Conservation (phyloP, 176 grass and related monocot species). For the Saccharum spontaneum region DNA sequence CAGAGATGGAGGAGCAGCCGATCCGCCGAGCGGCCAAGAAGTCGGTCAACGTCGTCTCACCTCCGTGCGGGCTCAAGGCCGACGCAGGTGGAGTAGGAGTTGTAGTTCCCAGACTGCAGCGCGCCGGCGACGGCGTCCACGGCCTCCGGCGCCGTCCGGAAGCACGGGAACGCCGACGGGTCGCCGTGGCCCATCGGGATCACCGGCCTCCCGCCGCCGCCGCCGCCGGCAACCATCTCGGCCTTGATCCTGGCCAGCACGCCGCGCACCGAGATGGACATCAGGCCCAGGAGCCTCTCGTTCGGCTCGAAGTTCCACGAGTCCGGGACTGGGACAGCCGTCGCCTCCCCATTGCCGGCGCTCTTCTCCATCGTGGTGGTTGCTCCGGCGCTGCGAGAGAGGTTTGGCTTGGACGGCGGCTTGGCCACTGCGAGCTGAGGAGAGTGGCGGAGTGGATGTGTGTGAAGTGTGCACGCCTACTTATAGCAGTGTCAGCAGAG, state of each 20-base stretch:
- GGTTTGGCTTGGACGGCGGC: too few species aligned
- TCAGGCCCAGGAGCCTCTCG: neutral
- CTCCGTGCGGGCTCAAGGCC: constrained; percentile 40
- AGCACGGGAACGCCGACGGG: constrained; percentile 61
- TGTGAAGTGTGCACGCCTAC: neutral
- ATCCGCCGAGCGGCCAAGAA: too few species aligned
- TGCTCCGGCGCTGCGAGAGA: too few species aligned
- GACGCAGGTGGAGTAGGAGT: constrained; percentile 39
- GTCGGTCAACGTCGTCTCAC: neutral
- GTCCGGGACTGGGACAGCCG: too few species aligned
- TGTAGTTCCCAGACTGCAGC: constrained; percentile 38
- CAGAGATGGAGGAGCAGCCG: too few species aligned
- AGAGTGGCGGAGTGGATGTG: neutral
- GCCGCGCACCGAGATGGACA: constrained; percentile 42
- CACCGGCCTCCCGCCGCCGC: neutral
- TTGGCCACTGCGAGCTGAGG: too few species aligned
- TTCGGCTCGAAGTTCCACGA: constrained; percentile 55
- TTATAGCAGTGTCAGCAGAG: neutral
- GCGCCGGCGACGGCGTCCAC: constrained; percentile 54
- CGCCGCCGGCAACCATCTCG: constrained; percentile 21
- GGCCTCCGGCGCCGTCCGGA: constrained; percentile 44
- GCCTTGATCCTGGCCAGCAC: constrained; percentile 44
- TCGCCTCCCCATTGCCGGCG: neutral
- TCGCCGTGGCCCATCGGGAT: constrained; percentile 66
- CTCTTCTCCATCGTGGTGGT: neutral